phyloP scores from a whole-genome alignment of 2,329 filamentous ascomycete genomes.

The Sclerotinia minor region DNA sequence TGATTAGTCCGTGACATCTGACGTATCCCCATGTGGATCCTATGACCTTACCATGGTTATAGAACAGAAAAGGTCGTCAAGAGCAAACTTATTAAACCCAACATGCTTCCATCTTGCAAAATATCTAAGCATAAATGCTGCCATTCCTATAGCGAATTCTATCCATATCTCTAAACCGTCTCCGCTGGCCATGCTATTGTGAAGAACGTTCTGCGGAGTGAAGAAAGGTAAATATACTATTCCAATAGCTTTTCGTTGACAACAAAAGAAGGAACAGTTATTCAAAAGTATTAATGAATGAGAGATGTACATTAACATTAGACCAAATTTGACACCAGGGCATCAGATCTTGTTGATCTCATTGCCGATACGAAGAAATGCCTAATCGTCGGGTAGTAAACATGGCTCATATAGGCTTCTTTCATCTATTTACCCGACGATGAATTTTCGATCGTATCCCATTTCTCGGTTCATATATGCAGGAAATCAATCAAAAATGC shows the following conservation, averaged over 20 bases:
- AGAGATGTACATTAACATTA: not conserved
- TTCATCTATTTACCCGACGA: not conserved
- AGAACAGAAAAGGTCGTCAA: not conserved
- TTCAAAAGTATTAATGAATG: not conserved
- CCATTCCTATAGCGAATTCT: not conserved
- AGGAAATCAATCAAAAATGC: not conserved
- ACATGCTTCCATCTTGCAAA: constrained; percentile 11
- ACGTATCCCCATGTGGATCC: not conserved
- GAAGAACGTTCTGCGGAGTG: not conserved
- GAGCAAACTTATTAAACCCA: constrained; percentile 7
- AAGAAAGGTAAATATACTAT: too few relatives aligned
- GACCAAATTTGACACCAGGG: not conserved
- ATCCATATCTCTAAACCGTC: not conserved
- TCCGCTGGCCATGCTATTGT: not conserved
- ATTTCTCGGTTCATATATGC: not conserved
- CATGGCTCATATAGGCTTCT: not conserved
- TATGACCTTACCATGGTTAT: not conserved
- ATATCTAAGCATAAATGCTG: not conserved
- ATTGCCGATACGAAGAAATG: constrained; percentile 3
- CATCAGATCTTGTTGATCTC: not conserved
- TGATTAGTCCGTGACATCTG: not conserved
- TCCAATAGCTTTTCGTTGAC: not conserved
- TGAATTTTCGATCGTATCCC: not conserved
- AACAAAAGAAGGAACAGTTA: not conserved
- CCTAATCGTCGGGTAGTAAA: not conserved